phyloP scores from a whole-genome alignment of 2,329 filamentous ascomycete species.

The Apiospora kogelbergensis region DNA sequence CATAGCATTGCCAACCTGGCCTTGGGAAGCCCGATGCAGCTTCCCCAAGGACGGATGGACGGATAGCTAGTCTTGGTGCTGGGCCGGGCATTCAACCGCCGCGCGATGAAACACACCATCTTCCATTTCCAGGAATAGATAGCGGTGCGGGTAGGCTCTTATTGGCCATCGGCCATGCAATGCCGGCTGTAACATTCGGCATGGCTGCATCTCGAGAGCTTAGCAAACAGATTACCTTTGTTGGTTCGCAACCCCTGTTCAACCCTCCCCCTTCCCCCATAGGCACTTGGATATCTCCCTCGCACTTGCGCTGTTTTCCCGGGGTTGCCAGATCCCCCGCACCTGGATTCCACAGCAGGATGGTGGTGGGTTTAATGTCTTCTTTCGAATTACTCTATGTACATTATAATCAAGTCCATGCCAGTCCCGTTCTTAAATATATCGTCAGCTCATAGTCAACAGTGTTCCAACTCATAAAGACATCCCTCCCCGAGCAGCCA shows the following conservation, averaged over 20 bases:
- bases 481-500: background rate
- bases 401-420: background rate
- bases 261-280: no score
- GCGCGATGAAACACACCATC: background rate
- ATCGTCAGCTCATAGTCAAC: background rate
- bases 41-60: background rate
- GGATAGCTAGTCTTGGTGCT: background rate
- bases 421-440: background rate
- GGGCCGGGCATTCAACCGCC: background rate
- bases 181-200: background rate
- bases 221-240: conserved; percentile 1
- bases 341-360: background rate
- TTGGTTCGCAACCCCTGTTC: background rate
- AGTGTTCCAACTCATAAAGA: background rate
- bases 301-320: background rate
- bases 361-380: background rate
- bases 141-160: background rate
- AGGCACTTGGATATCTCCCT: background rate
- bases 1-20: background rate
- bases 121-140: background rate
- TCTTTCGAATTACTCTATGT: background rate
- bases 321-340: background rate
- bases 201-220: background rate
- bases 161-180: background rate
- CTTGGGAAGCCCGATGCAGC: background rate